Evolutionary conservation across 2,329 filamentous ascomycete species (phyloP).

Genomic region (Pseudogymnoascus sp.): DNA sequence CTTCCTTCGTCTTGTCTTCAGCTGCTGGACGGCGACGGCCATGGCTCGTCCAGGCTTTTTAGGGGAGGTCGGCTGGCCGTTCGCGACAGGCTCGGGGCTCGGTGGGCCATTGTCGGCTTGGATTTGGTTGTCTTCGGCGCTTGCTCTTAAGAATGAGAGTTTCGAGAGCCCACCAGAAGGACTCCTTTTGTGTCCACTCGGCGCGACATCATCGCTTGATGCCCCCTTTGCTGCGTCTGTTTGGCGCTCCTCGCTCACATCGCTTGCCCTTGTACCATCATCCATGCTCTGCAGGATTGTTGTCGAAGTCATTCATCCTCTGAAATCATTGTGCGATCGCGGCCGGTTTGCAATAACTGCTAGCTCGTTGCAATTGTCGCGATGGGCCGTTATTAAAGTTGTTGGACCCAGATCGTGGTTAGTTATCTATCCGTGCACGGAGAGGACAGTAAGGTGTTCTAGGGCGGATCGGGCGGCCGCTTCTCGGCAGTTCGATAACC

Average conservation of each 20-base stretch:
- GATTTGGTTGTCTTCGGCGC: constrained; percentile 30
- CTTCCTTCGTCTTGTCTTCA: constrained; percentile 59
- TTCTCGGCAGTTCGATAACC: background rate
- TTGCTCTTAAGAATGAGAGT: constrained; percentile 57
- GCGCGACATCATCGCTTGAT: background rate
- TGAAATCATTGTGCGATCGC: constrained; percentile 2
- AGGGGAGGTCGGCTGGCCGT: constrained; percentile 20
- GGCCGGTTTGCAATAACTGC: background rate
- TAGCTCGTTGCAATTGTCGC: background rate
- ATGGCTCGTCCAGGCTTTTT: constrained; percentile 26
- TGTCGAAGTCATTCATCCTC: constrained; percentile 7
- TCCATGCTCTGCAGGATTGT: constrained; percentile 10
- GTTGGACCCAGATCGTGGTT: background rate
- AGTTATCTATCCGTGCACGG: background rate
- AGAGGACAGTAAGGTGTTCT: background rate
- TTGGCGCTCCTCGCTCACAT: constrained; percentile 7
- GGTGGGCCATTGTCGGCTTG: constrained; percentile 17
- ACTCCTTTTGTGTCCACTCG: constrained; percentile 23
- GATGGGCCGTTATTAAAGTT: background rate
- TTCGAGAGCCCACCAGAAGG: constrained; percentile 51
- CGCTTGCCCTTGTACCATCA: constrained; percentile 8
- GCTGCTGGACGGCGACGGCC: constrained; percentile 33
- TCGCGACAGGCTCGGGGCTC: constrained; percentile 26
- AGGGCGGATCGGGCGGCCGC: constrained; percentile 3
- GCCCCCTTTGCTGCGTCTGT: background rate